These are phyloP conservation scores for Atalantia buxifolia DNA, from an alignment of 345 rosid genomes.

Conservation along the genomic window DNA sequence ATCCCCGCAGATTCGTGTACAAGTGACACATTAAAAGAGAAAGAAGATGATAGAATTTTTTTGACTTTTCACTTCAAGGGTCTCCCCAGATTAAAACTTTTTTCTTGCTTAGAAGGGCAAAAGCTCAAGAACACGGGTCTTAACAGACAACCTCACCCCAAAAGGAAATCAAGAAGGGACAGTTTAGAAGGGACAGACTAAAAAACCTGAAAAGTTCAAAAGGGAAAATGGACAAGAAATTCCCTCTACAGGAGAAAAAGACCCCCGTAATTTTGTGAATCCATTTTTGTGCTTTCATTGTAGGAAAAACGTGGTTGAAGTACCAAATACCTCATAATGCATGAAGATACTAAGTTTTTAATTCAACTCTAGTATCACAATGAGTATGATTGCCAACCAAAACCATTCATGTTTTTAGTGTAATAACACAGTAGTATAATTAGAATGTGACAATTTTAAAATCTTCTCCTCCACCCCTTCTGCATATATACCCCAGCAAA, in stretches of 20 bases:
- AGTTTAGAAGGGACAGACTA: background rate
- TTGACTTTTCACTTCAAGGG: background rate
- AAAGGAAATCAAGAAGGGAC: background rate
- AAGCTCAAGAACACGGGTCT: background rate
- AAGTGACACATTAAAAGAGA: constrained; percentile 1
- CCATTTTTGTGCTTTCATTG: background rate
- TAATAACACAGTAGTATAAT: background rate
- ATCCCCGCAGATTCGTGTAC: too few species aligned
- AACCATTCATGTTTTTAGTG: background rate
- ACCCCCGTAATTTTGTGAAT: background rate
- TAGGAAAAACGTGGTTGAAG: background rate
- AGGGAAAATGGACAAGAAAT: background rate
- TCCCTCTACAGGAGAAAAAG: background rate
- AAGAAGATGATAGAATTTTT: background rate
- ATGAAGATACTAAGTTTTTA: background rate
- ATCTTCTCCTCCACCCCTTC: background rate
- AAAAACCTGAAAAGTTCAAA: background rate
- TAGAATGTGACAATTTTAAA: background rate
- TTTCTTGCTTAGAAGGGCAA: background rate
- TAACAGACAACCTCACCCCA: too few species aligned
- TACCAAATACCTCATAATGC: background rate
- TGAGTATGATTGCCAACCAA: background rate
- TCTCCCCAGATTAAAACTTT: background rate
- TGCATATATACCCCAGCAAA: background rate
- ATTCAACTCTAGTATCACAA: background rate